Evolutionary conservation across 2,329 filamentous ascomycete genomes (phyloP).

Genomic region (Herpotrichia juniperi): DNA sequence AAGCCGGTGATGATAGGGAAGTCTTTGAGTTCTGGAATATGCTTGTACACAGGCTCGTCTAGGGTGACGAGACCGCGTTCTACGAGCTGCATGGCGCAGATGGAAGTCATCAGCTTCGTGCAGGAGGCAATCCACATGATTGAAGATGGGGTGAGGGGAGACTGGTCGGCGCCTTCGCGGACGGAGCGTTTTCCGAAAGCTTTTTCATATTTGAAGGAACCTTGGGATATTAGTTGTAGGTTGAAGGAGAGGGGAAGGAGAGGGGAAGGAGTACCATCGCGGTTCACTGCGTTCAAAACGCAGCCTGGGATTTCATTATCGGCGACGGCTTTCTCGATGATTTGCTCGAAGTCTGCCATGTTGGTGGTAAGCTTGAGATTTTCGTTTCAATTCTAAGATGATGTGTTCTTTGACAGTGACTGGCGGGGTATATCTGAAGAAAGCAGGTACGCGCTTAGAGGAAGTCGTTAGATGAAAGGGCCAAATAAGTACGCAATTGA

Average conservation of each 20-base stretch:
- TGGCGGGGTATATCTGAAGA: no score
- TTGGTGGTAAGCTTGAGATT: no score
- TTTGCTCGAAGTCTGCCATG: slow-evolving; percentile 30
- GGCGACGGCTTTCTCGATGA: slow-evolving; percentile 25
- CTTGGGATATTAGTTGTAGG: slow-evolving; percentile 20
- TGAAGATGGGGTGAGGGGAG: slow-evolving; percentile 28
- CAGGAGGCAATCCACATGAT: slow-evolving; percentile 48
- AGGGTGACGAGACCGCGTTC: slow-evolving; percentile 39
- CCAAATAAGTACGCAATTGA: no score
- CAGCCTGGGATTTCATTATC: slow-evolving; percentile 32
- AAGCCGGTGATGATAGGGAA: slow-evolving; percentile 33
- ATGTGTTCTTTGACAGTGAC: no score
- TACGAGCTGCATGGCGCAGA: slow-evolving; percentile 42
- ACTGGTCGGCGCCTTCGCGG: slow-evolving; percentile 20
- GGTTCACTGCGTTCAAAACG: slow-evolving; percentile 28
- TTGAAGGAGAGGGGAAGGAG: neutral
- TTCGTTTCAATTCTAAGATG: no score
- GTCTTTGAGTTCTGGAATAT: slow-evolving; percentile 40
- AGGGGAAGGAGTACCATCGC: slow-evolving; percentile 24
- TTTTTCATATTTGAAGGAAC: slow-evolving; percentile 44
- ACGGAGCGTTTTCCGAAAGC: slow-evolving; percentile 41
- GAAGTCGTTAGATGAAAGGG: no score
- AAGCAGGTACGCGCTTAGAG: no score
- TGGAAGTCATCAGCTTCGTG: slow-evolving; percentile 46
- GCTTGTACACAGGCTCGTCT: slow-evolving; percentile 37